Conservation (phyloP, 2,329 filamentous ascomycete genomes). For the Raffaelea arxii region DNA sequence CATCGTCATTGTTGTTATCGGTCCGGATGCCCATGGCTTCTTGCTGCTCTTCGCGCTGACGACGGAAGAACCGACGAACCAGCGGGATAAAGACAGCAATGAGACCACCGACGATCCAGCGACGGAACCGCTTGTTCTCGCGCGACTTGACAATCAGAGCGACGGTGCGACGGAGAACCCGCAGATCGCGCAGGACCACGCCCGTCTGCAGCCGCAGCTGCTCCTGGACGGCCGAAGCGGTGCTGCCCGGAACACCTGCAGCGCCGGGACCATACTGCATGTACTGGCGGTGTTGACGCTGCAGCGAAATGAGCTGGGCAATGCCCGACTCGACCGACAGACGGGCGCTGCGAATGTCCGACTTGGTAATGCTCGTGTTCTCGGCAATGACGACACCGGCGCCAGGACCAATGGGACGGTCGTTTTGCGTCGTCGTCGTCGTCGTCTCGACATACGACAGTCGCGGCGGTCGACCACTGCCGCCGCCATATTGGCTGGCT, state of each 20-base stretch:
- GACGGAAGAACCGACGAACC: constrained; percentile 41
- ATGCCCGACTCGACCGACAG: constrained; percentile 21
- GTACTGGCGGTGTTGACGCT: constrained; percentile 17
- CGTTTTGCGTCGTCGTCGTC: neutral
- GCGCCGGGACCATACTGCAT: constrained; percentile 14
- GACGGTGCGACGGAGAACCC: constrained; percentile 32
- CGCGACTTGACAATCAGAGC: constrained; percentile 30
- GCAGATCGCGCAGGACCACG: constrained; percentile 34
- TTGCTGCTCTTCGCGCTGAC: constrained; percentile 17
- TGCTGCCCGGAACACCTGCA: constrained; percentile 18
- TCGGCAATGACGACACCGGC: neutral
- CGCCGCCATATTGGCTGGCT: neutral
- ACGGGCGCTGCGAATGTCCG: constrained; percentile 14
- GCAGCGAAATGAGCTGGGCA: constrained; percentile 23
- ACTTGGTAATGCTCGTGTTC: neutral
- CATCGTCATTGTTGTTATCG: neutral
- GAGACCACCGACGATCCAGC: constrained; percentile 40
- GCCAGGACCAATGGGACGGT: too few relatives aligned
- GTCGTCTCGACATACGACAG: neutral
- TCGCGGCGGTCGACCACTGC: neutral
- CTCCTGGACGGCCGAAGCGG: constrained; percentile 28
- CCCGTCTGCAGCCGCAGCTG: constrained; percentile 32
- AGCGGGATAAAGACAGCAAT: constrained; percentile 43
- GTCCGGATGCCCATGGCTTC: constrained; percentile 27
- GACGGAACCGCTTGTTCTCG: constrained; percentile 41